Evolutionary conservation across 129 eudicot genomes (phyloP).

Genomic region (Artemisia argyi): DNA sequence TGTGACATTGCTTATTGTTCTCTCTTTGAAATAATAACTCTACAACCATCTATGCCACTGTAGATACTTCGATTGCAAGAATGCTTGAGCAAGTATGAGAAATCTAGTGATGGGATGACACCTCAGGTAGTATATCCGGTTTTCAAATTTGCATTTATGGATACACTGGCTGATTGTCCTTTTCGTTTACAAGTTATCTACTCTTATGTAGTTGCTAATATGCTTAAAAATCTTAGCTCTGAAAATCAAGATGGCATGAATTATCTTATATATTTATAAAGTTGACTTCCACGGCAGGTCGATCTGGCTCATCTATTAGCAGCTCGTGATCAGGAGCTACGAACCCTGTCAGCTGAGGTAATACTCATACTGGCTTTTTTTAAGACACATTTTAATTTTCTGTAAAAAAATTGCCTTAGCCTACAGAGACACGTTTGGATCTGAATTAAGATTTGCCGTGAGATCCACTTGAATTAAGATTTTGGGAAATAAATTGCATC

Average conservation of each 20-base stretch:
- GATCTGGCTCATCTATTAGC: conserved; percentile 99
- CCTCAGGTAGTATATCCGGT: conserved; percentile 77
- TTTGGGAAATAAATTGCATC: neutral
- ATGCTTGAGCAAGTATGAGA: conserved; percentile 92
- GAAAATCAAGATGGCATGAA: neutral
- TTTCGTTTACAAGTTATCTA: neutral
- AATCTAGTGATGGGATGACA: conserved; percentile 70
- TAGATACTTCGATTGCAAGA: conserved; percentile 95
- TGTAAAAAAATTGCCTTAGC: too few species aligned
- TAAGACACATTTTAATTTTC: too few species aligned
- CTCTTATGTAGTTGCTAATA: neutral
- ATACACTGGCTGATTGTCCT: neutral
- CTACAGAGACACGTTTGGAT: neutral
- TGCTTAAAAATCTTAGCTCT: neutral
- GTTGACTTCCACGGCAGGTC: conserved; percentile 50
- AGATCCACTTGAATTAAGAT: too few species aligned
- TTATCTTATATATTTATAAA: neutral
- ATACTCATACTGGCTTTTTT: conserved; percentile 7
- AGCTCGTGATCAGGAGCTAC: conserved; percentile 94
- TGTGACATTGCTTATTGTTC: neutral
- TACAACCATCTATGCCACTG: conserved; percentile 11
- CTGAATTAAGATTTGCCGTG: conserved; percentile 81
- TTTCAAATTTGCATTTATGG: neutral
- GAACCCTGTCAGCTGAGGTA: conserved; percentile 99
- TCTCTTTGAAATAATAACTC: neutral